A percentile compares a stretch with the other conserved stretches of the same genome.
Conservation (phyloP, 2,329 filamentous ascomycete species). For the Verticillium nubilum region DNA sequence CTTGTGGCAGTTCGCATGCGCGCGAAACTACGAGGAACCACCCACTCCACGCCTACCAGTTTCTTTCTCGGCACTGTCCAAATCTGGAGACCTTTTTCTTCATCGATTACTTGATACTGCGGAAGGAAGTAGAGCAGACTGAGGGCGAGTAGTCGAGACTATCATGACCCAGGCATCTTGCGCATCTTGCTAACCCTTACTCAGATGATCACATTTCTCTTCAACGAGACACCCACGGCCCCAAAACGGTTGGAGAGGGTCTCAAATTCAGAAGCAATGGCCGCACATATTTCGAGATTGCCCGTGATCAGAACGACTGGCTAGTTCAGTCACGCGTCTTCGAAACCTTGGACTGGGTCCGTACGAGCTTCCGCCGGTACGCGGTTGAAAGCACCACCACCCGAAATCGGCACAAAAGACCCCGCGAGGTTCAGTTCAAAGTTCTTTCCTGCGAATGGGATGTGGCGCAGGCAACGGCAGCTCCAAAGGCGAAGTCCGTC, state of each 20-base stretch:
- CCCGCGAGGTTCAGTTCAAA: conserved; percentile 32
- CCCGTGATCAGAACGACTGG: conserved; percentile 22
- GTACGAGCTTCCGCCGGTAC: conserved; percentile 29
- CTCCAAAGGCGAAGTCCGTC: background rate
- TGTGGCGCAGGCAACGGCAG: background rate
- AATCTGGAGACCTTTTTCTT: conserved; percentile 38
- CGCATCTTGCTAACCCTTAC: too few species aligned
- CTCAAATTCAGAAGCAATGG: conserved; percentile 19
- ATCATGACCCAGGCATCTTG: too few species aligned
- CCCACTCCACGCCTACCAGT: conserved; percentile 37
- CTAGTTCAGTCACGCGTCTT: conserved; percentile 27
- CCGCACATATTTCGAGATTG: conserved; percentile 25
- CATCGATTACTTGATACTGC: conserved; percentile 35
- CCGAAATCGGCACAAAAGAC: conserved; percentile 19
- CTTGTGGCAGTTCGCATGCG: conserved; percentile 26
- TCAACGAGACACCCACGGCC: too few species aligned
- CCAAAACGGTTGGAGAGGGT: background rate
- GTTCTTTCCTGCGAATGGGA: conserved; percentile 36
- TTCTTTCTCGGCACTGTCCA: conserved; percentile 33
- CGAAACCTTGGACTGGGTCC: conserved; percentile 32
- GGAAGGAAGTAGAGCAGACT: conserved; percentile 13
- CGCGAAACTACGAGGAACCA: conserved; percentile 19
- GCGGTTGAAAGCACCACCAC: conserved; percentile 25
- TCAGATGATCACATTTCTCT: too few species aligned
- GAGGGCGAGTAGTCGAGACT: too few species aligned